Base-by-base conservation (phyloP, 306 rosid species). In the Crataegus laevigata region DNA sequence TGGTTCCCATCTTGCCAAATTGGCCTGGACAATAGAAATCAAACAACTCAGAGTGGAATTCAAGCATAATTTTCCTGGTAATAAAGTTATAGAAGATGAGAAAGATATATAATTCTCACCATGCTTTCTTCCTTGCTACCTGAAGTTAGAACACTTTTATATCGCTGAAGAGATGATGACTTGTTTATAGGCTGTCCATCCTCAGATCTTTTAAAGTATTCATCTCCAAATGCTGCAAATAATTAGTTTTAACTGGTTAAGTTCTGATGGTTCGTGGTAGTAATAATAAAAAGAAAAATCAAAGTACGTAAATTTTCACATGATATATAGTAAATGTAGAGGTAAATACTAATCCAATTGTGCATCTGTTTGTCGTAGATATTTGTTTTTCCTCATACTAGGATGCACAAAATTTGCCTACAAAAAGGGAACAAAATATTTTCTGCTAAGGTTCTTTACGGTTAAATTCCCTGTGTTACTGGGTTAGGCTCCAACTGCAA, bases 1-100 rank as follows among this genome's bases (percentile, higher is more conserved):
- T 0, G 79, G 79, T 66, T 79, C 83, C 83, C 83, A 79, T 74
- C 74, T 67, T 32, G 83, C 83, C 34, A 79, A 74, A 74, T 68
- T 79, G 51, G 79, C 83, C 83, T 79, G 69, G 18, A 22, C 28
- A 18, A 69, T 29, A 40, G 22, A 25, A 25, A 10, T 14, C 29
- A 1, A 50, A 50, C 4, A 17, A 52, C 18, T 70, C 1, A 70
- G 19, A 63, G 55, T 21, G 34, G 30, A 34, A 7, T 10, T 26
- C 18, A 21, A 21, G 11, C 13, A 45, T 47, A 12, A 63, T 5
- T 29, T n/a, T 28, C 4, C 5, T 5, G 22, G 25, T 34, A 1
- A 24, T 1, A 36, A 72, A 22, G 54, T 50, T 17, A 14, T 26
- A 40, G 14, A 11, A 3, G 34, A 8, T 7, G 3, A 26, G 66